Evolutionary conservation across 305 asterid genomes (phyloP), one percentile per base, ranked within the genome.

Genomic region (Striga hermonthica): DNA sequence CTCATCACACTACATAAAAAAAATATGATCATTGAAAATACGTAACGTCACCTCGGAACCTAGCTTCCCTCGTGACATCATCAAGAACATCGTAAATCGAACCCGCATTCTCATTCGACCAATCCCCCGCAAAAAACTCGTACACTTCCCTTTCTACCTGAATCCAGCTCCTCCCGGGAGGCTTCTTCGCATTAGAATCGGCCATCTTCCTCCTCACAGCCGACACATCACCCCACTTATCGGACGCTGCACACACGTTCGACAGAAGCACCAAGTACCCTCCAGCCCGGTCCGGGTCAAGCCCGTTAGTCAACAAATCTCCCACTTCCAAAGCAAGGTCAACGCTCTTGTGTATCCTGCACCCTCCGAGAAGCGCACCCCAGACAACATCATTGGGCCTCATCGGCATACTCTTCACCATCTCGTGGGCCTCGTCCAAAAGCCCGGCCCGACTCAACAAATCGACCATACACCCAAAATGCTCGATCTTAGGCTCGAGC

Each of bases 291-390:
- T 67, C 69, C 38, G 87, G 81, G 28, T 85, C 86, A 22, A 86
- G 66, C 50, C 79, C 82, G 70, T 72, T 34, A 4, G 71, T 68
- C 72, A 89, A 70, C 72, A 76, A 70, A 45, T 66, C 77, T 14
- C 81, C 84, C 7, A 85, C 82, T 47, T 75, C 74, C 10, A 82
- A 76, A 66, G 95, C 95, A 74, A 89, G 81, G 68, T 80, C 79
- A 36, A 81, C 81, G 60, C 81, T 83, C 66, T 64, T 85, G 78
- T 89, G 69, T 66, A 81, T 84, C 80, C 85, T 81, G 62, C 96
- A 89, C 15, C 97, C 97, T 53, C 92, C 82, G 44, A 91, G 92
- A 69, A 91, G 85, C 44, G 95, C 90, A 52, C 95, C 98, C 98
- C 92, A 89, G 8, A 89, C 80, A 3, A 75, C 84, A 65, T 85